Conservation (phyloP, 2,329 filamentous ascomycete species). For the Fusarium sp. region DNA sequence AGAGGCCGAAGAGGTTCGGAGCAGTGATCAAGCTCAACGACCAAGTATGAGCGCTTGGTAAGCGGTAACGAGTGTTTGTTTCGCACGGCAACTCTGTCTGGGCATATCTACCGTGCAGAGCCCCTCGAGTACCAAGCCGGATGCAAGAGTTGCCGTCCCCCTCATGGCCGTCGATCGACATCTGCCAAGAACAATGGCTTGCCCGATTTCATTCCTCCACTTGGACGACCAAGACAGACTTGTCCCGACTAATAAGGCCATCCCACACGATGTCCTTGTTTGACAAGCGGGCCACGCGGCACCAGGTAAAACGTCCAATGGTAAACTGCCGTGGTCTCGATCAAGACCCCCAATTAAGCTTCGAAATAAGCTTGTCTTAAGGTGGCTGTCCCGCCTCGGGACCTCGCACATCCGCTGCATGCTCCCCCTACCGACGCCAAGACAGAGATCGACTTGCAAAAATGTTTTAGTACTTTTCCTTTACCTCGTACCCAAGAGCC, state of each 20-base stretch:
- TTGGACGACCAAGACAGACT: background rate
- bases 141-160: constrained; percentile 33
- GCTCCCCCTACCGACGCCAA: constrained; percentile 8
- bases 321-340: background rate
- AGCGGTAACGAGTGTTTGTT: constrained; percentile 11
- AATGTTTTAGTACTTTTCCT: background rate
- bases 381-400: constrained; percentile 15
- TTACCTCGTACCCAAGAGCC: background rate
- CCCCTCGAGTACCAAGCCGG: constrained; percentile 37
- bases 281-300: constrained; percentile 1
- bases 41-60: constrained; percentile 8
- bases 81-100: constrained; percentile 2
- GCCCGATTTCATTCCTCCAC: constrained; percentile 12
- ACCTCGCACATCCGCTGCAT: constrained; percentile 27
- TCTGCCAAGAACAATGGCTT: constrained; percentile 29
- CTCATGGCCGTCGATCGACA: constrained; percentile 27
- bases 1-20: constrained; percentile 31
- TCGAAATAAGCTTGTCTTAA: constrained; percentile 45
- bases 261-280: background rate
- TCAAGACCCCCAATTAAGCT: constrained; percentile 31
- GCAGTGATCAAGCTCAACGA: background rate
- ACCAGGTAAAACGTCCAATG: background rate
- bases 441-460: background rate
- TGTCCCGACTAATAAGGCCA: background rate
- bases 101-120: background rate